phyloP scores from a whole-genome alignment of 768 basidiomycete genomes.

The Calocera cornea region DNA sequence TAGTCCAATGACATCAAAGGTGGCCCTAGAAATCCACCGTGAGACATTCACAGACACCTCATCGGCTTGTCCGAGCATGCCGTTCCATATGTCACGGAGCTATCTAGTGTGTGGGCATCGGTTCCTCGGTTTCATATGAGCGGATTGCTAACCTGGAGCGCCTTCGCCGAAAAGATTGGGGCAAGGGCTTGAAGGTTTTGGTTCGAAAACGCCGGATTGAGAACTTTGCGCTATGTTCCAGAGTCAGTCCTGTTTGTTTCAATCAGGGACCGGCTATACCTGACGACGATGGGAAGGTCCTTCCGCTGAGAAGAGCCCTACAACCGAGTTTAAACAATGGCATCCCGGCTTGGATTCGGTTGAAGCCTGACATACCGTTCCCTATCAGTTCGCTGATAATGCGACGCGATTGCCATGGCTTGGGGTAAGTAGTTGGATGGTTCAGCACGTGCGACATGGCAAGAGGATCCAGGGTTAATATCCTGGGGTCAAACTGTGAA shows the following conservation, averaged over 20 bases:
- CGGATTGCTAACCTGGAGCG: constrained; percentile 37
- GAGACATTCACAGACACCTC: neutral
- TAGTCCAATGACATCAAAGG: neutral
- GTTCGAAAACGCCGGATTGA: constrained; percentile 64
- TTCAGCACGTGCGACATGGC: constrained; percentile 37
- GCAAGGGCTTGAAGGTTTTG: constrained; percentile 60
- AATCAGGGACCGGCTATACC: neutral
- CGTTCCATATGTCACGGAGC: constrained; percentile 6
- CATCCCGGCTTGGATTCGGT: neutral
- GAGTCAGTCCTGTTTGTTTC: no score
- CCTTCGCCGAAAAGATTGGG: constrained; percentile 60
- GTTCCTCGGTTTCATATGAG: no score
- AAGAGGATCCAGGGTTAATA: constrained; percentile 41
- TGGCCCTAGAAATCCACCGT: neutral
- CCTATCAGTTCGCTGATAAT: constrained; percentile 39
- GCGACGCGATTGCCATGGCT: constrained; percentile 43
- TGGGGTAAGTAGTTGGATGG: constrained; percentile 34
- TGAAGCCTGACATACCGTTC: constrained; percentile 30
- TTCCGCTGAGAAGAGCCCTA: constrained; percentile 42
- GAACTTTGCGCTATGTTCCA: constrained; percentile 38
- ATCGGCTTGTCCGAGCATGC: constrained; percentile 1
- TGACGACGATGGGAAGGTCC: constrained; percentile 14
- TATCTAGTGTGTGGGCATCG: no score
- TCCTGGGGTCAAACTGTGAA: constrained; percentile 38
- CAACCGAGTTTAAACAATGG: neutral